phyloP scores from a whole-genome alignment of 163 green algal genomes.

The Scenedesmus sp. region DNA sequence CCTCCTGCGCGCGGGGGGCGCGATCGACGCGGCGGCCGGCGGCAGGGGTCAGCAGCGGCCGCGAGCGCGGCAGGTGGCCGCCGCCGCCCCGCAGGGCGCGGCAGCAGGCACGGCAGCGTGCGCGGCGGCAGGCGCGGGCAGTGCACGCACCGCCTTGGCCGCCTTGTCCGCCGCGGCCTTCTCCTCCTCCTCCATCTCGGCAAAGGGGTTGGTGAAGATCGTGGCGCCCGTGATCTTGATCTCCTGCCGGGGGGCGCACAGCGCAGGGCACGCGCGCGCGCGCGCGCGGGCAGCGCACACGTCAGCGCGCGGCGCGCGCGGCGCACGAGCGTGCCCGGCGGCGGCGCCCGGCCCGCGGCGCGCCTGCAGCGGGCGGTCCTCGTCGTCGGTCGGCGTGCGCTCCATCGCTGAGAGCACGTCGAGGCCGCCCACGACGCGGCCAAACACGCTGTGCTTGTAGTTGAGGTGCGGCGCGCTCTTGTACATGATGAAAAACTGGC shows the following conservation, averaged over 20 bases:
- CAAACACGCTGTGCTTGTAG: slow-evolving; percentile 91
- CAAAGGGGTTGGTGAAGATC: slow-evolving; percentile 95
- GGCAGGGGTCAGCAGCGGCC: background rate
- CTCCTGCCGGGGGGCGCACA: slow-evolving; percentile 41
- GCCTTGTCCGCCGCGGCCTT: slow-evolving; percentile 55
- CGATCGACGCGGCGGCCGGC: background rate
- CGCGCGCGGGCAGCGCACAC: background rate
- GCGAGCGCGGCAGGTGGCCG: background rate
- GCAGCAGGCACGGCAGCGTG: background rate
- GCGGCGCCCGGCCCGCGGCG: too few species aligned
- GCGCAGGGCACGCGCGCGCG: background rate
- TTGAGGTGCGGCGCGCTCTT: slow-evolving; percentile 91
- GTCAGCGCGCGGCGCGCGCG: background rate
- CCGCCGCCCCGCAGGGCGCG: background rate
- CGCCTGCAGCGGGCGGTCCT: slow-evolving; percentile 81
- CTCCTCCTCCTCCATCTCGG: slow-evolving; percentile 83
- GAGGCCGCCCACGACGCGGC: slow-evolving; percentile 81
- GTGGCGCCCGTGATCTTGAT: slow-evolving; percentile 79
- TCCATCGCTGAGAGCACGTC: slow-evolving; percentile 89
- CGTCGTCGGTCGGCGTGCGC: slow-evolving; percentile 79
- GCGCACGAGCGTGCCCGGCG: background rate
- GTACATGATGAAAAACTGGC: slow-evolving; percentile 98
- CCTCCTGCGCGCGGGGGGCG: background rate
- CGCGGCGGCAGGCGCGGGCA: background rate
- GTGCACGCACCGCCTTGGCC: slow-evolving; percentile 49